Evolutionary conservation across 1,139 yeast species (phyloP).

Genomic region (Taphrina communis): DNA sequence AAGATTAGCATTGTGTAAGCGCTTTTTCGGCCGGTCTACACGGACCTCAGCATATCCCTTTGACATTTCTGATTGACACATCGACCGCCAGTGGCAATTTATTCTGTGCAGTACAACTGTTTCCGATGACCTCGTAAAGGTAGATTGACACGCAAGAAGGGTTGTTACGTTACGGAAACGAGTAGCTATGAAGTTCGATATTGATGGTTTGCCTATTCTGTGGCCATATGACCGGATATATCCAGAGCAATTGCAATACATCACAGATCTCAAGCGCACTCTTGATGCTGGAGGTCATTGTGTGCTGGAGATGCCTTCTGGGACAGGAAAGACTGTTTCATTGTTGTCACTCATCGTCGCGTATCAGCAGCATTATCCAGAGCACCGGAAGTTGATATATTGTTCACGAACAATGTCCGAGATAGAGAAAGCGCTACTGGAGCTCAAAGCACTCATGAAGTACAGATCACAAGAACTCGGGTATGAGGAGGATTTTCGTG

Average conservation of each 20-base stretch:
- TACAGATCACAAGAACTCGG: constrained; percentile 83
- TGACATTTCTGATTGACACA: too few relatives aligned
- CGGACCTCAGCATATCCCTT: too few relatives aligned
- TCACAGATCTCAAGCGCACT: constrained; percentile 93
- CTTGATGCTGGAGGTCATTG: constrained; percentile 90
- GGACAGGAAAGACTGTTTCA: constrained; percentile 96
- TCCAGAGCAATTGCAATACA: constrained; percentile 97
- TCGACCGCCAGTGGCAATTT: background rate
- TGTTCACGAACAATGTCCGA: constrained; percentile 99
- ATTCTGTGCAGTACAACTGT: background rate
- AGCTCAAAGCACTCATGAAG: constrained; percentile 84
- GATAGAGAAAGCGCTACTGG: constrained; percentile 96
- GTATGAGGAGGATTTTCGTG: constrained; percentile 81
- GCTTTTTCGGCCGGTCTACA: too few relatives aligned
- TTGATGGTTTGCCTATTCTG: constrained; percentile 91
- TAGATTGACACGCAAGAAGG: too few relatives aligned
- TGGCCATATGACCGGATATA: constrained; percentile 97
- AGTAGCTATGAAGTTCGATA: constrained; percentile 49
- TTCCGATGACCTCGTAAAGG: background rate
- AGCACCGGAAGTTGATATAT: constrained; percentile 89
- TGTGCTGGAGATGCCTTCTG: constrained; percentile 99
- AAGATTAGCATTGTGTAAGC: too few relatives aligned
- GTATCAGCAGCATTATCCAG: constrained; percentile 86
- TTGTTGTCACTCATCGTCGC: constrained; percentile 89
- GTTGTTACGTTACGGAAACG: background rate